Conservation (phyloP, 176 grass and related monocot genomes). For the Bothriochloa decipiens region DNA sequence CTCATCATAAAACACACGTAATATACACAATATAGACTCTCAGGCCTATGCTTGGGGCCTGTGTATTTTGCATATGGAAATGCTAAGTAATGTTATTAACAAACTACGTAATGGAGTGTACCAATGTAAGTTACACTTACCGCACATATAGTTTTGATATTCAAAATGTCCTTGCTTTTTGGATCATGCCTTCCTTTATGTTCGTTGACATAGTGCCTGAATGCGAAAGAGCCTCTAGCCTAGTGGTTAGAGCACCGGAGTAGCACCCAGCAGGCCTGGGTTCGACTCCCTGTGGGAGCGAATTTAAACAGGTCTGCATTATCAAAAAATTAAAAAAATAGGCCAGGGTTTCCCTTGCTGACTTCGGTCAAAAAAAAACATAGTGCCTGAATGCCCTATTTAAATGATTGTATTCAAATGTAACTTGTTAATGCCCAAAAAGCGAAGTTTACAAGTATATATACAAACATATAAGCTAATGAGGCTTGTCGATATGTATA, state of each 20-base stretch:
- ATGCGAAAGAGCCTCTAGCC: too few species aligned
- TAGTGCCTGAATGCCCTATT: not conserved
- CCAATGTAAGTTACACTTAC: not conserved
- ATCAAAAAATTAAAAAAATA: too few species aligned
- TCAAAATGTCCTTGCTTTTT: fast-evolving
- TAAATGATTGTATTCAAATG: not conserved
- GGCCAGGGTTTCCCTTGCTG: too few species aligned
- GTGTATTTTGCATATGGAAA: not conserved
- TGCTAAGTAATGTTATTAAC: not conserved
- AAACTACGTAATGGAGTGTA: not conserved
- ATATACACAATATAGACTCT: not conserved
- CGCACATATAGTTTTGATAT: not conserved
- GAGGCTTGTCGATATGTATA: too few species aligned
- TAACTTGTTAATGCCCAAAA: not conserved
- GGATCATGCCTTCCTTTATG: not conserved
- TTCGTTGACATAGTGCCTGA: not conserved
- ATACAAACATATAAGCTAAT: too few species aligned
- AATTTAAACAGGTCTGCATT: too few species aligned
- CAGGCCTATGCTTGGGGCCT: not conserved
- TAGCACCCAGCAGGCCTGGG: too few species aligned
- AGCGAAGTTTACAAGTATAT: not conserved
- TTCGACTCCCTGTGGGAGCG: too few species aligned
- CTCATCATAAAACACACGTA: not conserved
- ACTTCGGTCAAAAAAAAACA: too few species aligned
- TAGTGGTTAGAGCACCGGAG: too few species aligned